Evolutionary conservation across 2,329 filamentous ascomycete species (phyloP), one percentile per base, ranked within the genome.

Genomic region (Fusarium sp.): DNA sequence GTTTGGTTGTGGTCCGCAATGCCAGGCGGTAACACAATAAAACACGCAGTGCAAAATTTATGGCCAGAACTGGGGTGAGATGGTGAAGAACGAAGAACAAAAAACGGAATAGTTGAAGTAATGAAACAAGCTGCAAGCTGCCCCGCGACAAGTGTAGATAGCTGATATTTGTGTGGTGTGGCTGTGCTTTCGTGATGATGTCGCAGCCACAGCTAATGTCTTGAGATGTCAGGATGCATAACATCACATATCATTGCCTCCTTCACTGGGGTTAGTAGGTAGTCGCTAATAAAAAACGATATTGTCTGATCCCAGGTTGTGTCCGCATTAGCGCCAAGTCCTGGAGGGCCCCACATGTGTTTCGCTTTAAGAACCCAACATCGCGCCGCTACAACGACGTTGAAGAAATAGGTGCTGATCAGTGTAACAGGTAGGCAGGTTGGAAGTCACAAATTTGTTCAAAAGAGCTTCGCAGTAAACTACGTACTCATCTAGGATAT

Each of bases 321-420:
- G 51, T 43, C 59, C 52, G 59, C 61, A 58, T 64, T 64, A 39
- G 56, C 62, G 62, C 55, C 52, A 68, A 62, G 48, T 28, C 43
- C 52, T 52, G 7, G 28, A 40, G 30, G 68, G 41, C 48, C 71
- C 64, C 67, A 71, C 50, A 19, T 44, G 46, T 40, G 65, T 67
- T 70, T 67, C 66, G 68, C 63, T 67, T 63, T 62, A 45, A 54
- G 51, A 60, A 64, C 39, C 50, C 14, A 17, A 19, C n/a, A n/a
- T 66, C 52, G 45, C 59, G 56, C 69, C 60, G 58, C 58, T 64
- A 71, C 68, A 56, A 69, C 54, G 57, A 57, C 56, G 35, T 62
- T 56, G 61, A 69, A 49, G 41, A 52, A 62, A n/a, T 26, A 26
- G 26, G 26, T 62, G 53, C 40, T 49, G 62, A 60, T 52, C 52